Conservation (phyloP, 768 basidiomycete species). For the Suillus decipiens region DNA sequence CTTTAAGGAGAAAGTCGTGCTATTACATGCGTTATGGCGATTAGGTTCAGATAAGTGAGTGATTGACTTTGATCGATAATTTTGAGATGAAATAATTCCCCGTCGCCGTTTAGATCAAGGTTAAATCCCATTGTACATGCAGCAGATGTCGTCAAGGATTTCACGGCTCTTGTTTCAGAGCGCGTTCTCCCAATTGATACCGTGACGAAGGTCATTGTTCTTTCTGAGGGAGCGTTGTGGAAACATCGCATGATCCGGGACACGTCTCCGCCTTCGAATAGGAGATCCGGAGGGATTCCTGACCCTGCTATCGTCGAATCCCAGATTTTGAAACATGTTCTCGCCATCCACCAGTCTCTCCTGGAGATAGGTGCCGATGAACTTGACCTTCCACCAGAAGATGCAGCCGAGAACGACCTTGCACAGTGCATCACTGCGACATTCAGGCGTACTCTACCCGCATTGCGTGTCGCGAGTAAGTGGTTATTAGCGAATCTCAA, state of each 20-base stretch:
- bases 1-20: constrained; percentile 74
- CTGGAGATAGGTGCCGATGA: constrained; percentile 67
- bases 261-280: constrained; percentile 32
- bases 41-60: constrained; percentile 56
- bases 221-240: constrained; percentile 83
- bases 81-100: constrained; percentile 9
- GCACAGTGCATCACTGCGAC: constrained; percentile 84
- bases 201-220: constrained; percentile 71
- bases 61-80: constrained; percentile 3
- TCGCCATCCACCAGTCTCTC: constrained; percentile 63
- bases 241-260: constrained; percentile 76
- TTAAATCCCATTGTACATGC: constrained; percentile 53
- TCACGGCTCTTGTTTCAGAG: constrained; percentile 61
- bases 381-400: constrained; percentile 56
- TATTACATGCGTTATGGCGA: constrained; percentile 78
- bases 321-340: constrained; percentile 64
- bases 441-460: constrained; percentile 83
- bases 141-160: constrained; percentile 52
- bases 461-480: constrained; percentile 83
- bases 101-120: constrained; percentile 25
- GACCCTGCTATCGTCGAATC: constrained; percentile 53
- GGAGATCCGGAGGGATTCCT: constrained; percentile 23
- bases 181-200: constrained; percentile 74
- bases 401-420: constrained; percentile 57
- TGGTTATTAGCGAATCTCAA: constrained; percentile 83